Percentiles rank a stretch among this genome's conserved stretches.
Conservation (phyloP, 495 filamentous ascomycete species). For the Aeminium ludgeri region DNA sequence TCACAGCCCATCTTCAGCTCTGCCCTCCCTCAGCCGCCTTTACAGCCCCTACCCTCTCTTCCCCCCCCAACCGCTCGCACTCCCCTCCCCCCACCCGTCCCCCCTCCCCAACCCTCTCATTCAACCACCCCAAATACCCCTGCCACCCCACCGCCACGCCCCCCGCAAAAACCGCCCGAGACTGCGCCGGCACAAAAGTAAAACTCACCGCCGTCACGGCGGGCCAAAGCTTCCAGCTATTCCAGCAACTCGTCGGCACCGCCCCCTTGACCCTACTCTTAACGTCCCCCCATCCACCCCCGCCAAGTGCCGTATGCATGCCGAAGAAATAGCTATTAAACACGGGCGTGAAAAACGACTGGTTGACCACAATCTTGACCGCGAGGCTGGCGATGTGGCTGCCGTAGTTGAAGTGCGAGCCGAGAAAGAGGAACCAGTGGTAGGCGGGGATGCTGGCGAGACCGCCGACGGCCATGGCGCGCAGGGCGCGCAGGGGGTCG, state of each 20-base stretch:
- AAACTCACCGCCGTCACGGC: slow-evolving; percentile 78
- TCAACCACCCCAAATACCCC: slow-evolving; percentile 71
- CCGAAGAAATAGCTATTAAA: slow-evolving; percentile 92
- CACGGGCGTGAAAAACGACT: slow-evolving; percentile 63
- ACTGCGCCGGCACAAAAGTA: slow-evolving; percentile 61
- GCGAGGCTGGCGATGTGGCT: slow-evolving; percentile 51
- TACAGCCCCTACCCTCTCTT: background rate
- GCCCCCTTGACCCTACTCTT: slow-evolving; percentile 56
- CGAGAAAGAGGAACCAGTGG: slow-evolving; percentile 72
- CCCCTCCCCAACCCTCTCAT: slow-evolving; percentile 20
- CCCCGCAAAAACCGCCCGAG: slow-evolving; percentile 61
- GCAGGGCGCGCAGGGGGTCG: slow-evolving; percentile 48
- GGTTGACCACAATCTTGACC: slow-evolving; percentile 67
- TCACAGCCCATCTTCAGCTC: background rate
- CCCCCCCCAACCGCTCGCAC: background rate
- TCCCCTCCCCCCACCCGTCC: background rate
- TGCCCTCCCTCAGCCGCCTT: too few species aligned
- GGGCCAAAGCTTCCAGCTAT: slow-evolving; percentile 81
- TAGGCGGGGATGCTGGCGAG: slow-evolving; percentile 61
- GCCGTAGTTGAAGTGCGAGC: slow-evolving; percentile 61
- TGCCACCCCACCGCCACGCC: slow-evolving; percentile 77
- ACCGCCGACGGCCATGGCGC: slow-evolving; percentile 57
- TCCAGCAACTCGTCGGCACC: slow-evolving; percentile 57
- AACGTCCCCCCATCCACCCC: slow-evolving; percentile 41
- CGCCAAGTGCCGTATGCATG: slow-evolving; percentile 50